Conservation (phyloP, 139 green algal species). For the Tetradesmus lagerheimii region DNA sequence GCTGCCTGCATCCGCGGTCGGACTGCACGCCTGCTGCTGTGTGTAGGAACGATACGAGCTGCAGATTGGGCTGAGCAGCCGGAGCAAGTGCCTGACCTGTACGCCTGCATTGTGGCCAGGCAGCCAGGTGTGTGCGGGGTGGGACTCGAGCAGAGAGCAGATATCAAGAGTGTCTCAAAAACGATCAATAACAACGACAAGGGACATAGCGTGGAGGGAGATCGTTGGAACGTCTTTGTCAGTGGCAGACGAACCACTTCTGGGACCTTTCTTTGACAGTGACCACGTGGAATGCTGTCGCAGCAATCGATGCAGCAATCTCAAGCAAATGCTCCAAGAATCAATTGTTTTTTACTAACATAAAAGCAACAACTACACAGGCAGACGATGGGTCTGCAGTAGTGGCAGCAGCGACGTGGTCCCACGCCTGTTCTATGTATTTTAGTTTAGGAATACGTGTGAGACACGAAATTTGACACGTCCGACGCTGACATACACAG, state of each 20-base stretch:
- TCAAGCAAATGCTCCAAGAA: too few relatives aligned
- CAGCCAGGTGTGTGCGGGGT: not conserved
- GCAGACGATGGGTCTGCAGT: not conserved
- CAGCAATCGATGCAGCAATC: too few relatives aligned
- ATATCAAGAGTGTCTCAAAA: too few relatives aligned
- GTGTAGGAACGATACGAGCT: not conserved
- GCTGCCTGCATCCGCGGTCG: conserved; percentile 15
- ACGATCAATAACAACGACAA: too few relatives aligned
- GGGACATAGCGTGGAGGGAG: too few relatives aligned
- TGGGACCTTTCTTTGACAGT: not conserved
- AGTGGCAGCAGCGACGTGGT: not conserved
- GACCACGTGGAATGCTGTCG: not conserved
- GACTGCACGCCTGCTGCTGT: not conserved
- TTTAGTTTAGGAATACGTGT: not conserved
- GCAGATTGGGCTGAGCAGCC: not conserved
- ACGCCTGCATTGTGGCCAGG: not conserved
- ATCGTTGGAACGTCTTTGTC: not conserved
- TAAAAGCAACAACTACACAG: too few relatives aligned
- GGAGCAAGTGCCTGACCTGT: not conserved
- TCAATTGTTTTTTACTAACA: too few relatives aligned
- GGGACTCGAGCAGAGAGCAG: not conserved
- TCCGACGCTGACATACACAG: not conserved
- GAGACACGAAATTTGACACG: too few relatives aligned
- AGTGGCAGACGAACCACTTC: not conserved
- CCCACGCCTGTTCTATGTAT: not conserved